phyloP scores from a whole-genome alignment of 306 rosid species.

The Malus sylvestris region DNA sequence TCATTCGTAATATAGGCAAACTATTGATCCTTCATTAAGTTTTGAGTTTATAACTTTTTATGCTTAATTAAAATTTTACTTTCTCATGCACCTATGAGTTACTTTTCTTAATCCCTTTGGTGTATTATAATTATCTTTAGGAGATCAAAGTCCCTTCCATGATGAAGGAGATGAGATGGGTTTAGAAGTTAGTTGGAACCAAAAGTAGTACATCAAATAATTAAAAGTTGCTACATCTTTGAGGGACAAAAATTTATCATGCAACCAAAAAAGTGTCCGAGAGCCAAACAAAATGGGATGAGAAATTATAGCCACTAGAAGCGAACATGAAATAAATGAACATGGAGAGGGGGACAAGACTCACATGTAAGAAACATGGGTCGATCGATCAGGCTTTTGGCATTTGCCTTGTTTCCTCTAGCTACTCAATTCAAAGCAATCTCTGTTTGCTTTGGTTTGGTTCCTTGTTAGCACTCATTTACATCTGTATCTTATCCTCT shows the following conservation, averaged over 20 bases:
- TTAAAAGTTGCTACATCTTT: background rate
- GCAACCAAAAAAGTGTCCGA: background rate
- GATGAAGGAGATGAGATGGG: background rate
- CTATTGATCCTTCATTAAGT: background rate
- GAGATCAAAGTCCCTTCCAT: background rate
- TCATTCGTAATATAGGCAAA: background rate
- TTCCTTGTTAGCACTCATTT: background rate
- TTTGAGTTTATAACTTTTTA: background rate
- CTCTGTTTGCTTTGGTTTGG: background rate
- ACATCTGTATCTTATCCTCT: background rate
- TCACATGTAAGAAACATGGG: constrained; percentile 5
- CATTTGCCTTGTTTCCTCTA: background rate
- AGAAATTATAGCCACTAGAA: background rate
- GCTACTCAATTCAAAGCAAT: background rate
- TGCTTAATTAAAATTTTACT: background rate
- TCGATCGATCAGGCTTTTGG: background rate
- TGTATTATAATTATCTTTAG: background rate
- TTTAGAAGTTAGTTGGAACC: background rate
- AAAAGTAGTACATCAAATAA: background rate
- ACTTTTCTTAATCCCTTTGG: background rate
- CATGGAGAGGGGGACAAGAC: background rate
- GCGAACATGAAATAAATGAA: background rate
- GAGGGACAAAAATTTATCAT: background rate
- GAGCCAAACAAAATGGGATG: background rate
- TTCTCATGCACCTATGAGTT: background rate